A percentile compares a stretch with the other conserved stretches of the same genome.
These are phyloP conservation scores for Endotrypanum monterogeii DNA, from an alignment of 208 protist species.

Conservation along the genomic window DNA sequence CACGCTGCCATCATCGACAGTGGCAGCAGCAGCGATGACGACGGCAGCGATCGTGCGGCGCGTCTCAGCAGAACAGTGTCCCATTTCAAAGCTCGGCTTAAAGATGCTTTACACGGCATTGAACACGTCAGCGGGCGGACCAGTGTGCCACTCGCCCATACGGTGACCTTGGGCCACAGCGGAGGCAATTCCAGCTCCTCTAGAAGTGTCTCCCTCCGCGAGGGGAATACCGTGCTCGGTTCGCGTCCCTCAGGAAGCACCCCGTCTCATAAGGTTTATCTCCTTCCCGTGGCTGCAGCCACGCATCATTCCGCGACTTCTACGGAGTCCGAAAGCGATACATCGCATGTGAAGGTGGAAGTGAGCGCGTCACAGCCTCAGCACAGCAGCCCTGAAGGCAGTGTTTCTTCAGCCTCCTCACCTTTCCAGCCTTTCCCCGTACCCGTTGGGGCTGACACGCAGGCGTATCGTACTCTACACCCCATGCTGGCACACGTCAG, in stretches of 20 bases:
- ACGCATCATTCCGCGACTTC: neutral
- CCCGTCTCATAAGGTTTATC: neutral
- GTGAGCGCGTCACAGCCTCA: neutral
- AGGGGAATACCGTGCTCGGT: neutral
- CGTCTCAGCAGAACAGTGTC: neutral
- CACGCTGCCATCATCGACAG: conserved; percentile 4
- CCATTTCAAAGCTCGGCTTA: conserved; percentile 11
- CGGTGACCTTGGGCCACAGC: conserved; percentile 1
- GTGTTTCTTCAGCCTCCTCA: neutral
- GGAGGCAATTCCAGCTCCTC: neutral
- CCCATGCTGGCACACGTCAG: conserved; percentile 20
- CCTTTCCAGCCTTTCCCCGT: neutral
- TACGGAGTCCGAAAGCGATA: neutral
- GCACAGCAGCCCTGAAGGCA: neutral
- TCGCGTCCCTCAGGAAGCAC: neutral
- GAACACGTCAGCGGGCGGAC: neutral
- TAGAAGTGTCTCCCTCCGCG: neutral
- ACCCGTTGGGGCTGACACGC: conserved; percentile 13
- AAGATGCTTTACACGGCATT: conserved; percentile 8
- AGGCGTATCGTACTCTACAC: conserved; percentile 23
- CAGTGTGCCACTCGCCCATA: neutral
- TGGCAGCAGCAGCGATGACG: conserved; percentile 1
- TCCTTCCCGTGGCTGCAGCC: conserved; percentile 18
- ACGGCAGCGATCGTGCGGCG: neutral
- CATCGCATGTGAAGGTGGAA: neutral